Evolutionary conservation across 768 basidiomycete species (phyloP), one percentile per base, ranked within the genome.

Genomic region (Hygrophorus russula): DNA sequence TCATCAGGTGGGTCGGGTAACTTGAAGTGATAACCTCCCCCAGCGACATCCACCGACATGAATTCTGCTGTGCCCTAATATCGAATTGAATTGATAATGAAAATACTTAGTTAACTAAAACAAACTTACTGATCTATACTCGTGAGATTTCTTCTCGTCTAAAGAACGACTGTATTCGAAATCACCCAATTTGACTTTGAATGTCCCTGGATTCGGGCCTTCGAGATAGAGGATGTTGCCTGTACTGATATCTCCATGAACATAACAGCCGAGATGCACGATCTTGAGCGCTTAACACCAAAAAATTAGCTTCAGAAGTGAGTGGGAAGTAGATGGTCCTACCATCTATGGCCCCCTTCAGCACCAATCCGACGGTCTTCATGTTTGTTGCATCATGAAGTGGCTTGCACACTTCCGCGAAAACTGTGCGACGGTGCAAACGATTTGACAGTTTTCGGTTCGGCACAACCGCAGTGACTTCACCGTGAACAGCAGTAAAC

Each of bases 191-290:
- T 44, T 50, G 32, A 41, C 45, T 4, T 44, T 24, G 24, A 3
- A 24, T 24, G 24, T 24, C 7, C 4, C 24, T 7, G 24, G 24
- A 7, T 7, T 24, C n/a, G n/a, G 28, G n/a, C 1, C 13, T 29
- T 34, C 30, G 24, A 32, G 35, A 17, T 37, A 45, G 5, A 50
- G n/a, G 9, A 42, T 37, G 39, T 52, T 52, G 19, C 46, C 51
- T 7, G 42, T 40, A 30, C 51, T 52, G 12, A 52, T 41, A 36
- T 52, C 51, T 9, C 51, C 42, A 42, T 52, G 49, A 31, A 52
- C 49, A 15, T 45, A 42, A 15, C 37, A 30, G 15, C n/a, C 17
- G 11, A 27, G 27, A 20, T 36, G 42, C 32, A 52, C 15, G 13
- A 24, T 20, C 13, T 47, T 9, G 1, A 50, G 49, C 15, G 36